Percentiles rank a stretch among this genome's conserved stretches.
Conservation (phyloP, 805 yeast species). For the Wickerhamiella azyma region DNA sequence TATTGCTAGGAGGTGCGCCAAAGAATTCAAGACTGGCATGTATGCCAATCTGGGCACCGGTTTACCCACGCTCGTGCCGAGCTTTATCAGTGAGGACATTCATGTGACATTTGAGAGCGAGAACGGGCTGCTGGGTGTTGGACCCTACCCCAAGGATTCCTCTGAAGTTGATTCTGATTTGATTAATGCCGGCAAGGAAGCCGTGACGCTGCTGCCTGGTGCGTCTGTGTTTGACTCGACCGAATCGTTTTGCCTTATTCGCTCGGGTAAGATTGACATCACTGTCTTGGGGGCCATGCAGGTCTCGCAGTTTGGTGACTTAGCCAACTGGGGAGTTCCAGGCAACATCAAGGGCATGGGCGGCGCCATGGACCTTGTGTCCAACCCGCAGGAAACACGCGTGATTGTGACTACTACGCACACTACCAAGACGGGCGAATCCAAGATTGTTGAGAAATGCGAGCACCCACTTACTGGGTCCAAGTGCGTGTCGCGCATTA, state of each 20-base stretch:
- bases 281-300: constrained; percentile 39
- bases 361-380: constrained; percentile 41
- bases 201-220: constrained; percentile 34
- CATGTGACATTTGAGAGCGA: constrained; percentile 35
- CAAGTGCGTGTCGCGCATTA: constrained; percentile 32
- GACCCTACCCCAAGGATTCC: constrained; percentile 33
- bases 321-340: constrained; percentile 42
- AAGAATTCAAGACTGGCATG: constrained; percentile 33
- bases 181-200: constrained; percentile 41
- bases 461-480: constrained; percentile 36
- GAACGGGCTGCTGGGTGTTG: constrained; percentile 38
- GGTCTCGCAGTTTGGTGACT: constrained; percentile 35
- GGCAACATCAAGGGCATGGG: constrained; percentile 41
- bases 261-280: constrained; percentile 34
- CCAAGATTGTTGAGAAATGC: constrained; percentile 35
- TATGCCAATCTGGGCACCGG: constrained; percentile 38
- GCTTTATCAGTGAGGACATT: constrained; percentile 27
- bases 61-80: constrained; percentile 38
- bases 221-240: constrained; percentile 37
- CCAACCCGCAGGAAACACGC: constrained; percentile 32
- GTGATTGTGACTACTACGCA: constrained; percentile 39
- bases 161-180: constrained; percentile 34
- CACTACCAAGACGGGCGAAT: constrained; percentile 33
- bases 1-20: constrained; percentile 34
- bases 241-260: constrained; percentile 38